phyloP scores from a whole-genome alignment of 2,329 filamentous ascomycete genomes.

The Ascomycota sp. region DNA sequence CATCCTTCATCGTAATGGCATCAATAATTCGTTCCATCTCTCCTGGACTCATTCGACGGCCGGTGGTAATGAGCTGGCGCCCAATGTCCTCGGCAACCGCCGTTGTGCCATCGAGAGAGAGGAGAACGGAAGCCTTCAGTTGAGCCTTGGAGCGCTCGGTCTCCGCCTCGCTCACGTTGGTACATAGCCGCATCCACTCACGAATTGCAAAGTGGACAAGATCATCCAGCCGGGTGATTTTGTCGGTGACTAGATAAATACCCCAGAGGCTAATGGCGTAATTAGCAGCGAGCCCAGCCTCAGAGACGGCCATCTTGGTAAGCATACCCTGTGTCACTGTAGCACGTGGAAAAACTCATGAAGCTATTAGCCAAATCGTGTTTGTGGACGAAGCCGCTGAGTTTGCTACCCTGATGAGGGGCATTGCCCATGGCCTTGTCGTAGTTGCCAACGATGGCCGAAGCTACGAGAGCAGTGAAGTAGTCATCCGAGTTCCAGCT shows the following conservation, averaged over 20 bases:
- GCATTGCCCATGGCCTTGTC: conserved; percentile 97
- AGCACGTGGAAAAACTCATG: conserved; percentile 99
- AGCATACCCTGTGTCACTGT: conserved; percentile 91
- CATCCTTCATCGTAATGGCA: conserved; percentile 79
- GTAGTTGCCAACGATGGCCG: conserved; percentile 99
- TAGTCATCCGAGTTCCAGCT: conserved; percentile 99
- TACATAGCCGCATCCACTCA: conserved; percentile 90
- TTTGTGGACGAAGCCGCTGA: conserved; percentile 84
- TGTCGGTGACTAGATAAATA: conserved; percentile 93
- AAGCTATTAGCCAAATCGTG: conserved; percentile 97
- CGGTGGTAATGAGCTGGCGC: conserved; percentile 94
- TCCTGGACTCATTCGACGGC: conserved; percentile 71
- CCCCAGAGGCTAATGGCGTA: conserved; percentile 63
- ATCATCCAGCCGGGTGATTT: conserved; percentile 73
- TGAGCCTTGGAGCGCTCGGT: conserved; percentile 97
- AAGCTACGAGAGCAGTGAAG: conserved; percentile 91
- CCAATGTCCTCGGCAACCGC: conserved; percentile 96
- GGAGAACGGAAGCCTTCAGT: conserved; percentile 93
- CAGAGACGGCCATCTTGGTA: neutral
- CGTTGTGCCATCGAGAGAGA: conserved; percentile 93
- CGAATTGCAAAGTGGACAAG: conserved; percentile 95
- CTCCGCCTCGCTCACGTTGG: conserved; percentile 73
- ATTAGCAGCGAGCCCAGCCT: conserved; percentile 6
- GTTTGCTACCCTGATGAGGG: conserved; percentile 92
- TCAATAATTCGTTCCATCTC: conserved; percentile 91